Evolutionary conservation across 2,329 filamentous ascomycete genomes (phyloP).

Genomic region (Didymella segeticola): DNA sequence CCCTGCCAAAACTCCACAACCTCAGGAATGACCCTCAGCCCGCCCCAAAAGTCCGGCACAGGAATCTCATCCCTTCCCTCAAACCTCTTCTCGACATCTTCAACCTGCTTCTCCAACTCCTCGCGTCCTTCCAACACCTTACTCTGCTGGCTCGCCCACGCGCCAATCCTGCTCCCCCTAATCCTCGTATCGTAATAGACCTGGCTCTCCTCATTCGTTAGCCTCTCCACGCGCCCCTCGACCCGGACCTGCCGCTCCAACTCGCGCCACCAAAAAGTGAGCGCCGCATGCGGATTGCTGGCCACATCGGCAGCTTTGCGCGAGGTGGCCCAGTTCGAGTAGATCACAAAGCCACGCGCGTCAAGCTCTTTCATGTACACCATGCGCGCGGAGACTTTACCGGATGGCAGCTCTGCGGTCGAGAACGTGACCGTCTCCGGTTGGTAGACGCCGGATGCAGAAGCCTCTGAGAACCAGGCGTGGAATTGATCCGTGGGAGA

Average conservation of each 20-base stretch:
- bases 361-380: conserved; percentile 98
- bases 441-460: conserved; percentile 67
- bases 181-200: conserved; percentile 70
- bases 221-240: conserved; percentile 75
- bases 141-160: conserved; percentile 93
- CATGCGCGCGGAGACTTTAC: conserved; percentile 81
- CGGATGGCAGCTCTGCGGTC: conserved; percentile 82
- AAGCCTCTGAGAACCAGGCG: conserved; percentile 82
- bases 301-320: conserved; percentile 71
- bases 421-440: conserved; percentile 90
- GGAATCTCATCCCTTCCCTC: conserved; percentile 79
- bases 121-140: conserved; percentile 73
- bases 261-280: conserved; percentile 90
- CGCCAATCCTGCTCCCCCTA: conserved; percentile 82
- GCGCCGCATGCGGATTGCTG: conserved; percentile 76
- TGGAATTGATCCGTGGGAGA: conserved; percentile 86
- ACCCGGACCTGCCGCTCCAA: conserved; percentile 90
- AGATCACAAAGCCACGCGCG: conserved; percentile 81
- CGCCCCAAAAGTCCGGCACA: conserved; percentile 94
- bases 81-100: conserved; percentile 78
- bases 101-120: conserved; percentile 78
- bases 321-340: conserved; percentile 88
- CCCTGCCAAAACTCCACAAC: conserved; percentile 97
- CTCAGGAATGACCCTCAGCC: conserved; percentile 82
- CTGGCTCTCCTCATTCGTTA: conserved; percentile 74